Conservation (phyloP, 768 basidiomycete species). For the Tremella yokohamensis region DNA sequence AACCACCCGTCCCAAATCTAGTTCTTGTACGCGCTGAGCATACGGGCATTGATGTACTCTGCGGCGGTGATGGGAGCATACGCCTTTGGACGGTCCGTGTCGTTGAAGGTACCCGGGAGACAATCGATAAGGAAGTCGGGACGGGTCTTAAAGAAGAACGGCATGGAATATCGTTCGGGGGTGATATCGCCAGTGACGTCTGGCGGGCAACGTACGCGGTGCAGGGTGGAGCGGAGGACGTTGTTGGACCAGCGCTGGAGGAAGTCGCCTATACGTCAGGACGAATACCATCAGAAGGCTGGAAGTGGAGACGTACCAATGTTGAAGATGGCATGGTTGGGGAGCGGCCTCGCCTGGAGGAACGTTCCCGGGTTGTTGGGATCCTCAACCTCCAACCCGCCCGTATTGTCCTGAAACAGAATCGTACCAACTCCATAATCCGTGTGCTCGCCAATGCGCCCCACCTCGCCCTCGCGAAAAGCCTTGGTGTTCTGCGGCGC, state of each 20-base stretch:
- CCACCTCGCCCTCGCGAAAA: conserved; percentile 17
- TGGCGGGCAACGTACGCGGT: conserved; percentile 40
- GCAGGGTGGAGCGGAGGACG: conserved; percentile 43
- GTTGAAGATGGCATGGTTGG: conserved; percentile 37
- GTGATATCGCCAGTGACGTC: conserved; percentile 49
- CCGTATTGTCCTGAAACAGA: conserved; percentile 61
- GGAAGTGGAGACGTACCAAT: conserved; percentile 7
- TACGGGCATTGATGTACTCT: conserved; percentile 15
- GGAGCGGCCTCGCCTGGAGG: conserved; percentile 46
- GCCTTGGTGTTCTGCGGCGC: conserved; percentile 17
- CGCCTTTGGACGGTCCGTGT: conserved; percentile 55
- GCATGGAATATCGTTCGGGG: conserved; percentile 62
- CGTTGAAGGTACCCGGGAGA: conserved; percentile 55
- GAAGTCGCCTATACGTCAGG: conserved; percentile 17
- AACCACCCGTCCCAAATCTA: too few relatives aligned
- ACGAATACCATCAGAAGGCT: too few relatives aligned
- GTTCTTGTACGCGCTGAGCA: too few relatives aligned
- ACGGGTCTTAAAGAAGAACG: conserved; percentile 51
- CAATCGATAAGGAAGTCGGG: conserved; percentile 51
- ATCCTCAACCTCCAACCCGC: conserved; percentile 64
- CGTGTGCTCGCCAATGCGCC: conserved; percentile 23
- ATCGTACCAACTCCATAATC: conserved; percentile 63
- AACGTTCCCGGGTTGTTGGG: conserved; percentile 54
- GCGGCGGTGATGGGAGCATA: conserved; percentile 53
- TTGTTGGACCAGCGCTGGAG: conserved; percentile 44